Conservation (phyloP, 805 yeast genomes). For the Candida quercuum region DNA sequence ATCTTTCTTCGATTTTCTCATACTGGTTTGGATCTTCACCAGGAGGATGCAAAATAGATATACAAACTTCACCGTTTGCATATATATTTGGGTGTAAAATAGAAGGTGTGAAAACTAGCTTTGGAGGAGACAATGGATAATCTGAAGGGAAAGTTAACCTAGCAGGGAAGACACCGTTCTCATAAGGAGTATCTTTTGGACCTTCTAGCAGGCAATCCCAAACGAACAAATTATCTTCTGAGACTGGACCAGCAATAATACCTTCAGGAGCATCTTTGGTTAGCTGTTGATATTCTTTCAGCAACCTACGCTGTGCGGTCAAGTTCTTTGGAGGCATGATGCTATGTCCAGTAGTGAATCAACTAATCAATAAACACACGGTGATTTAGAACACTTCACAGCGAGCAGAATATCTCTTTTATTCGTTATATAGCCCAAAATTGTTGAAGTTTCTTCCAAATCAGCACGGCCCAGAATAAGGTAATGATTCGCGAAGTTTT, state of each 20-base stretch:
- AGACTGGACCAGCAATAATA: constrained; percentile 84
- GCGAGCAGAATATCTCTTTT: too few species aligned
- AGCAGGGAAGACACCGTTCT: constrained; percentile 85
- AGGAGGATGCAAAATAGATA: constrained; percentile 90
- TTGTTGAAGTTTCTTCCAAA: too few species aligned
- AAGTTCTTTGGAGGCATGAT: constrained; percentile 25
- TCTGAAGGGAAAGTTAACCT: constrained; percentile 66
- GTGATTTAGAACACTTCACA: too few species aligned
- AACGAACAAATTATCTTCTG: constrained; percentile 64
- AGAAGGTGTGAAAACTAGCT: constrained; percentile 69
- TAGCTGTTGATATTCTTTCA: constrained; percentile 86
- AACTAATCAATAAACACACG: too few species aligned
- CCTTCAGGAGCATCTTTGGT: constrained; percentile 90
- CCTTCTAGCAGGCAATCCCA: constrained; percentile 89
- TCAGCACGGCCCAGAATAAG: too few species aligned
- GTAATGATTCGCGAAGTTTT: too few species aligned
- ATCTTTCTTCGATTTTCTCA: constrained; percentile 91
- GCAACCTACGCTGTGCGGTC: constrained; percentile 82
- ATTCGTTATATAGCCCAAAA: too few species aligned
- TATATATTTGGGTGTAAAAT: constrained; percentile 92
- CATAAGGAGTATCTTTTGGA: constrained; percentile 79
- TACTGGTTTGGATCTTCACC: constrained; percentile 97
- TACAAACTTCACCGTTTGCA: constrained; percentile 93
- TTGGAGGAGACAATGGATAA: constrained; percentile 81
- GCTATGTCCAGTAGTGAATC: background rate